A percentile compares a stretch with the other conserved stretches of the same genome.
Evolutionary conservation across 2,329 filamentous ascomycete species (phyloP).

Genomic region (Pyrenochaeta sp.): DNA sequence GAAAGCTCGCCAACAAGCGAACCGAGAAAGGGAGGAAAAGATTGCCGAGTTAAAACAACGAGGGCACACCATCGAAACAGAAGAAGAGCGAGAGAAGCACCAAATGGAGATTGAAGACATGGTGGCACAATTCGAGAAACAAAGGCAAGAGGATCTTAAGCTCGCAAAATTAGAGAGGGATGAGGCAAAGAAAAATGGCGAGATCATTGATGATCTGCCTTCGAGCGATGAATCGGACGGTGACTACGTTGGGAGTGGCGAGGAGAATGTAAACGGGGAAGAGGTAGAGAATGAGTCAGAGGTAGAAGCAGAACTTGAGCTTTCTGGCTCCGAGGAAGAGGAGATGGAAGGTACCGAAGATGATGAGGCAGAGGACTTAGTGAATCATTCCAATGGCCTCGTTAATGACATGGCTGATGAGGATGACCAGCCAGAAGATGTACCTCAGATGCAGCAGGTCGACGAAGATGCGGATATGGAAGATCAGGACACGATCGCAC

Average conservation of each 20-base stretch:
- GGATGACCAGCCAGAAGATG: conserved; percentile 37
- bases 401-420: conserved; percentile 55
- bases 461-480: conserved; percentile 54
- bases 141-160: conserved; percentile 79
- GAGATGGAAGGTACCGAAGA: conserved; percentile 35
- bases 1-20: conserved; percentile 81
- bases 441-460: conserved; percentile 18
- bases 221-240: conserved; percentile 66
- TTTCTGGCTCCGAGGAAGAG: conserved; percentile 42
- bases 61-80: conserved; percentile 82
- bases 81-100: conserved; percentile 85
- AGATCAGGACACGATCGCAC: conserved; percentile 56
- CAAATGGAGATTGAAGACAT: conserved; percentile 87
- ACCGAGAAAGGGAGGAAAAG: conserved; percentile 76
- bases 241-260: conserved; percentile 56
- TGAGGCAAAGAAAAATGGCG: conserved; percentile 70
- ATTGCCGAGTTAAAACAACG: conserved; percentile 79
- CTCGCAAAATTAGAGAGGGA: conserved; percentile 80
- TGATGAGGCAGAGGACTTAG: conserved; percentile 21
- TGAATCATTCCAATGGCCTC: conserved; percentile 40
- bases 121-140: conserved; percentile 72
- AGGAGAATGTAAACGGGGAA: conserved; percentile 55
- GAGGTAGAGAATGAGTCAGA: conserved; percentile 46
- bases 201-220: conserved; percentile 53
- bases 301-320: conserved; percentile 33